phyloP scores from a whole-genome alignment of 2,329 filamentous ascomycete species.

The Monascus ruber region DNA sequence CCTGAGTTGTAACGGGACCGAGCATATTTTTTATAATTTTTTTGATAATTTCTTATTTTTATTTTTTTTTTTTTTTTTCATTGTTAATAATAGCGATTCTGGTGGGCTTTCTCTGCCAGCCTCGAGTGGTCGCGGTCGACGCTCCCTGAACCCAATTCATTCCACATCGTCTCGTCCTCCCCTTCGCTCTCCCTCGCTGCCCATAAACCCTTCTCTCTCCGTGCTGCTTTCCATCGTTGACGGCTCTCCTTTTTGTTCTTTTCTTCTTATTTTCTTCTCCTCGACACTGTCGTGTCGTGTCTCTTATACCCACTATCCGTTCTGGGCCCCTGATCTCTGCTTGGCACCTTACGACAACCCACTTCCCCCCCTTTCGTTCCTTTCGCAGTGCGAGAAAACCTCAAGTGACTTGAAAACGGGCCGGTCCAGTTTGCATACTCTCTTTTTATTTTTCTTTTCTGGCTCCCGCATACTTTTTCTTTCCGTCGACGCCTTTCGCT shows the following conservation, averaged over 20 bases:
- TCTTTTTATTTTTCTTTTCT: conserved; percentile 13
- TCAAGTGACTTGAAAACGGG: conserved; percentile 20
- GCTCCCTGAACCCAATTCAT: too few species aligned
- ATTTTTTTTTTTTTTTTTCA: not conserved
- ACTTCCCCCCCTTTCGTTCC: not conserved
- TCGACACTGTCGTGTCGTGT: conserved; percentile 1
- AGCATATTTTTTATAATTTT: not conserved
- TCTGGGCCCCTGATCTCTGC: conserved; percentile 1
- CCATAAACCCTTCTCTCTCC: too few species aligned
- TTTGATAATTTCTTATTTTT: not conserved
- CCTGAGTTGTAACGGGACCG: too few species aligned
- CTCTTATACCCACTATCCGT: too few species aligned
- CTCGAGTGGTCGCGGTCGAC: too few species aligned
- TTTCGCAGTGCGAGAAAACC: conserved; percentile 22
- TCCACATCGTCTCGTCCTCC: too few species aligned
- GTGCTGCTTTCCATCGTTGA: too few species aligned
- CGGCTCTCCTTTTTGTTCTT: too few species aligned
- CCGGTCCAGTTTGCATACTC: conserved; percentile 21
- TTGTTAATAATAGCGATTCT: not conserved
- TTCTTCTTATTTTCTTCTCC: conserved; percentile 5
- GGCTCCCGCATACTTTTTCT: conserved; percentile 17
- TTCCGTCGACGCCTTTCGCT: conserved; percentile 7
- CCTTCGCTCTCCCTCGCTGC: too few species aligned
- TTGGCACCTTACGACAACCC: not conserved
- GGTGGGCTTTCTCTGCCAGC: too few species aligned